phyloP scores from a whole-genome alignment of 176 grass and related monocot genomes.

The Rhynchospora breviuscula region DNA sequence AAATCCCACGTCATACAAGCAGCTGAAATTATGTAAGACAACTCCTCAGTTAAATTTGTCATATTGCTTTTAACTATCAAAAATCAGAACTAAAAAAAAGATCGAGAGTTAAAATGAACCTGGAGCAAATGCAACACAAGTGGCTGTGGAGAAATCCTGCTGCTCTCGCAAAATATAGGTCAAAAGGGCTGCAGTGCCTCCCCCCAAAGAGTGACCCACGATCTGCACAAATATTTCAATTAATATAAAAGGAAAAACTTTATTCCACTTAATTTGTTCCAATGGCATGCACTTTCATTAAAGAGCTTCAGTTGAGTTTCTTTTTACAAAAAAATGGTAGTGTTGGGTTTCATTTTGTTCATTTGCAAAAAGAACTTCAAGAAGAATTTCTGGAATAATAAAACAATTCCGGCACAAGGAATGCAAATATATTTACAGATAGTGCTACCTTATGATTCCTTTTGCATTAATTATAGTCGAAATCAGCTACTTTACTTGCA shows the following conservation, averaged over 20 bases:
- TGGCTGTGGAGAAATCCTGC: constrained; percentile 62
- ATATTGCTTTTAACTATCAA: constrained; percentile 14
- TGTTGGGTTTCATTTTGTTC: not conserved
- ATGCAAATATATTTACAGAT: not conserved
- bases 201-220: constrained; percentile 90
- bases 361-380: not conserved
- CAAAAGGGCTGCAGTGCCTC: constrained; percentile 87
- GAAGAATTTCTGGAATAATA: not conserved
- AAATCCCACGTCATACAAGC: constrained; percentile 99
- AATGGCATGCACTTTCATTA: not conserved
- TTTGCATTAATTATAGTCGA: not conserved
- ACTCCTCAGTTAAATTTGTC: constrained; percentile 14
- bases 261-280: not conserved
- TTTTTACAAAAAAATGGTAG: not conserved
- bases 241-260: not conserved
- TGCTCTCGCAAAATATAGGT: constrained; percentile 91
- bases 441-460: not conserved
- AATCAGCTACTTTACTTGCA: not conserved
- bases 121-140: constrained; percentile 90
- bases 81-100: not conserved
- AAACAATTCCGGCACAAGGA: not conserved
- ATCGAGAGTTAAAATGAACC: constrained; percentile 34
- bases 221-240: constrained; percentile 47
- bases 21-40: constrained; percentile 35
- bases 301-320: not conserved